Evolutionary conservation across 345 rosid genomes (phyloP), one percentile per base, ranked within the genome.

Genomic region (Cardamine resedifolia): DNA sequence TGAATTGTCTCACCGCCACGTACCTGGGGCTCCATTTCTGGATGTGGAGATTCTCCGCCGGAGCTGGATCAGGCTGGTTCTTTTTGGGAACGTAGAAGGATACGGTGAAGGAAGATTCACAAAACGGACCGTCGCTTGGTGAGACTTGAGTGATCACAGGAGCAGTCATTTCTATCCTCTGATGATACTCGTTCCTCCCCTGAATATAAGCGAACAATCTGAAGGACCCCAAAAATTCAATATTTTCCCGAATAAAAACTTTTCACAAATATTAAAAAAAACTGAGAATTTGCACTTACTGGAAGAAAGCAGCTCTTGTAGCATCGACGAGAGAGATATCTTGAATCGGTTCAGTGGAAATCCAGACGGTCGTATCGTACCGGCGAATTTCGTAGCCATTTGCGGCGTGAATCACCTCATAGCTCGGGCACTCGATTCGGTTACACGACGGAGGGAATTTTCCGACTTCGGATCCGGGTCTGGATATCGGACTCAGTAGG

Each of bases 41-140:
- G 49, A 75, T 80, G 19, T 86, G 86, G 73, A 93, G 98, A 68
- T 88, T 94, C 72, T 87, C 44, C 0, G 97, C 89, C 0, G 89
- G 88, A 33, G 97, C 92, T 2, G 97, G 96, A 75, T 89, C 68
- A 0, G 85, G 85, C 60, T 88, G 98, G 83, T 87, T 93, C 81
- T 43, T 51, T 51, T 88, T 82, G 0, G 98, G 97, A 53, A 93
- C 88, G 39, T 87, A 93, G 78, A 93, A 93, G 60, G 96, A 88
- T 8, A 90, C 85, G 0, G 76, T 81, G 72, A 93, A 93, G 0
- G 94, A 81, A 31, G 98, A 93, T 63, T 90, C 79, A 31, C 96
- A 93, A 39, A 93, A 75, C 3, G 98, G 97, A 36, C 97, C 98
- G 6, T 93, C 94, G 36, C 97, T 87, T 20, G 97, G 98, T 43